Evolutionary conservation across 1,284 basidiomycete genomes (phyloP).

Genomic region (Tilletia walkeri): DNA sequence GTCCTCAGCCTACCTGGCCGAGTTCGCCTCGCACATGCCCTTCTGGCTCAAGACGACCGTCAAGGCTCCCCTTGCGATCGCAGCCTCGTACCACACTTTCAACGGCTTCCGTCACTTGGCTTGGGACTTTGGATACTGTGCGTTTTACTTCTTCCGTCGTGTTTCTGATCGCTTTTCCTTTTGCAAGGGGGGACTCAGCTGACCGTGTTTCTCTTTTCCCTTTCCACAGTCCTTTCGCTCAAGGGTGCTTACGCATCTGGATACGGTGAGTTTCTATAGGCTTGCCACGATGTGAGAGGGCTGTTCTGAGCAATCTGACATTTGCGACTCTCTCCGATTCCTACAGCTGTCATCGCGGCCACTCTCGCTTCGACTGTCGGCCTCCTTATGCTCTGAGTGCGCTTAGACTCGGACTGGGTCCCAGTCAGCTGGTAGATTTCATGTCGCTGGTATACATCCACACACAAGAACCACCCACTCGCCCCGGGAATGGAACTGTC

Average conservation of each 20-base stretch:
- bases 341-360: conserved; percentile 35
- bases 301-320: too few relatives aligned
- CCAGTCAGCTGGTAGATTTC: too few relatives aligned
- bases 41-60: conserved; percentile 54
- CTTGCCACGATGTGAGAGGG: too few relatives aligned
- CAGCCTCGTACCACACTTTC: conserved; percentile 70
- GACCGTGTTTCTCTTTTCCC: conserved; percentile 16
- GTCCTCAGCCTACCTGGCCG: conserved; percentile 74
- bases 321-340: not conserved
- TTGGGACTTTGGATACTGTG: conserved; percentile 89
- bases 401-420: not conserved
- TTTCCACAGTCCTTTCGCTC: conserved; percentile 33
- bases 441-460: too few relatives aligned
- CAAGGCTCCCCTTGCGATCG: conserved; percentile 41
- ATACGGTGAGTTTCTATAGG: conserved; percentile 26
- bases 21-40: conserved; percentile 64
- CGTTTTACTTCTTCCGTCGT: conserved; percentile 53
- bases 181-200: too few relatives aligned
- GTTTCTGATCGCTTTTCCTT: too few relatives aligned
- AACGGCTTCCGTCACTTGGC: conserved; percentile 87
- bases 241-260: conserved; percentile 46
- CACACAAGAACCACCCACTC: too few relatives aligned
- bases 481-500: too few relatives aligned
- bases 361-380: conserved; percentile 38
- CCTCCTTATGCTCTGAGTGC: conserved; percentile 38